Conservation (phyloP, 1,284 basidiomycete species). For the Marasmius oreades region DNA sequence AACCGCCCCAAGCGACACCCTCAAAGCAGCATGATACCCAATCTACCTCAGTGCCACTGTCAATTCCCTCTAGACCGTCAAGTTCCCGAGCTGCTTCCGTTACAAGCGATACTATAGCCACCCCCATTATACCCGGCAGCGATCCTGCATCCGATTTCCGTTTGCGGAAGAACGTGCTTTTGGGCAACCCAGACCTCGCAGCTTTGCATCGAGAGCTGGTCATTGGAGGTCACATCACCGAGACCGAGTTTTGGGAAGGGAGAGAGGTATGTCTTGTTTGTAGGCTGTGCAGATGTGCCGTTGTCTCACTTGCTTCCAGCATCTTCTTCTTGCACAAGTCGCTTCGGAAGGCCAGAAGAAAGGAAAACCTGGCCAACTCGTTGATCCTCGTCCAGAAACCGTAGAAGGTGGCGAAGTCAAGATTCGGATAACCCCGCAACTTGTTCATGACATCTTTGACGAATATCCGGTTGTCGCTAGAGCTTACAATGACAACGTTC, state of each 20-base stretch:
- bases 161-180: conserved; percentile 75
- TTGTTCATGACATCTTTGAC: conserved; percentile 95
- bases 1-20: conserved; percentile 27
- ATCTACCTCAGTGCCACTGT: conserved; percentile 26
- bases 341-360: conserved; percentile 73
- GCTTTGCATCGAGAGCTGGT: conserved; percentile 84
- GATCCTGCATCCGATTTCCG: conserved; percentile 65
- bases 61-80: conserved; percentile 32
- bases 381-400: conserved; percentile 86
- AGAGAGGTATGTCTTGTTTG: conserved; percentile 60
- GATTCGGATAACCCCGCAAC: conserved; percentile 89
- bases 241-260: conserved; percentile 94
- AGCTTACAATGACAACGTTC: conserved; percentile 93
- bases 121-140: conserved; percentile 51
- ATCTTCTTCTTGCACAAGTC: conserved; percentile 69
- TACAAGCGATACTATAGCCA: conserved; percentile 48
- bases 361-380: conserved; percentile 81
- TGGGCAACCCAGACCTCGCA: conserved; percentile 73
- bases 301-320: conserved; percentile 33
- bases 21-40: conserved; percentile 23
- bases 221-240: conserved; percentile 79
- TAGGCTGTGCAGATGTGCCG: neutral
- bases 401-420: conserved; percentile 79
- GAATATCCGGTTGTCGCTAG: conserved; percentile 94
- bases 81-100: conserved; percentile 60